Conservation (phyloP, 2,329 filamentous ascomycete genomes). For the Colletotrichum tropicicola region DNA sequence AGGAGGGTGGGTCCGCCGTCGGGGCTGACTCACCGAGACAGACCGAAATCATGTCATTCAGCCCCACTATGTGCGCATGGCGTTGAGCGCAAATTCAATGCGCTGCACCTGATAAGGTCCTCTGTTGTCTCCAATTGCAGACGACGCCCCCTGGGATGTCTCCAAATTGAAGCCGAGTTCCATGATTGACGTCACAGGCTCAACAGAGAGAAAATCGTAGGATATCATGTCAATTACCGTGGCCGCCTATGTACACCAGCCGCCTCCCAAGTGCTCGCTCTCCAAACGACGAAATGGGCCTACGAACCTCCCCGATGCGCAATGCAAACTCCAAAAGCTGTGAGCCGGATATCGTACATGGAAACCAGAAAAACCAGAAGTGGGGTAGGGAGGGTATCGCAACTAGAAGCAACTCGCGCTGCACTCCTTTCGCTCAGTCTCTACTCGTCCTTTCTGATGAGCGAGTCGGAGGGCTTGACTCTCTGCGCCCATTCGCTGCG, state of each 20-base stretch:
- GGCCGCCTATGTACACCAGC: conserved; percentile 29
- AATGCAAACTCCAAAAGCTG: conserved; percentile 27
- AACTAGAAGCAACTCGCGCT: conserved; percentile 27
- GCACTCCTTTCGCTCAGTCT: not conserved
- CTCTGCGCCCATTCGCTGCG: conserved; percentile 73
- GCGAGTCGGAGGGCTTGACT: conserved; percentile 66
- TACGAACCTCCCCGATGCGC: conserved; percentile 24
- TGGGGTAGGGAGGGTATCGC: conserved; percentile 34
- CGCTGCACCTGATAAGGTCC: too few relatives aligned
- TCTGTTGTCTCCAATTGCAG: not conserved
- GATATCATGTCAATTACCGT: conserved; percentile 24
- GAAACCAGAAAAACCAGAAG: conserved; percentile 30
- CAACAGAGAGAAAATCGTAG: not conserved
- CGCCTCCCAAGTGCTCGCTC: not conserved
- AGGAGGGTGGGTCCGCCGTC: not conserved
- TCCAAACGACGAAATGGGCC: conserved; percentile 21
- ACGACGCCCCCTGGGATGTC: not conserved
- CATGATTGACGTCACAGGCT: too few relatives aligned
- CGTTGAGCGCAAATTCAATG: not conserved
- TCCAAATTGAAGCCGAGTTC: not conserved
- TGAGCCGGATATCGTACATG: conserved; percentile 31
- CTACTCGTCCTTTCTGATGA: conserved; percentile 65
- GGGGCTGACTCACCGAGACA: not conserved
- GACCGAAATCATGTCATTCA: not conserved
- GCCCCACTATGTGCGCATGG: conserved; percentile 1